Base-by-base conservation (phyloP, 2,329 filamentous ascomycete species). In the Thyridium curvatum region DNA sequence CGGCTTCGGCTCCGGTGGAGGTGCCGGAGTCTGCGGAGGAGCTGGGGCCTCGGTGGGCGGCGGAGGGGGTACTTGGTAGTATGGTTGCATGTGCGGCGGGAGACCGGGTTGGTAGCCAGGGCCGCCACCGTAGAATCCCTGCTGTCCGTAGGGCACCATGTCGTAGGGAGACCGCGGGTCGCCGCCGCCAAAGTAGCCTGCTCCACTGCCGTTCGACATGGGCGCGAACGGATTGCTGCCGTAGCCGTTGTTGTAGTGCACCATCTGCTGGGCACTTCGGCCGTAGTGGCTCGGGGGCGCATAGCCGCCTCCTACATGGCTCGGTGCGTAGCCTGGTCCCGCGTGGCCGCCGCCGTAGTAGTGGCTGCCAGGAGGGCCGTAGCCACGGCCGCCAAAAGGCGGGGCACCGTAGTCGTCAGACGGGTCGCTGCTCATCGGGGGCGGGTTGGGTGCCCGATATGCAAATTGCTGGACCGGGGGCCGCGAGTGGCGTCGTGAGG, bases 371-470 rank as follows among this genome's bases (percentile, higher is more conserved):
- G 56, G 39, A 46, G 57, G 52, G 32, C 51, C 53, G 42, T 55
- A 58, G 45, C 47, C 51, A 37, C 60, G 54, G 42, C 62, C 51
- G 39, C 50, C 49, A 44, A 60, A 65, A 41, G 52, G 56, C 36
- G 46, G 59, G 45, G 65, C 6, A 26, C 21, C 60, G 54, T 73
- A 82, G n/a, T 85, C 79, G 17, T 86, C 79, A 15, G 69, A 69
- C 29, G 74, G 74, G 56, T 84, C 82, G 66, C 75, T 69, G 57
- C 73, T 84, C 66, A 77, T 75, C 40, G 77, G 58, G 66, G 61
- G 65, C 46, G 54, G 66, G 45, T 56, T 31, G 8, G 48, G 29
- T 33, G 44, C 34, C 32, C 50, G 42, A 35, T 51, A 52, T n/a
- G 43, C 34, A 32, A 45, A 43, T 34, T 52, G 58, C 41, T 58